Evolutionary conservation across 2,329 filamentous ascomycete genomes (phyloP).

Genomic region (Metarhizium anisopliae): DNA sequence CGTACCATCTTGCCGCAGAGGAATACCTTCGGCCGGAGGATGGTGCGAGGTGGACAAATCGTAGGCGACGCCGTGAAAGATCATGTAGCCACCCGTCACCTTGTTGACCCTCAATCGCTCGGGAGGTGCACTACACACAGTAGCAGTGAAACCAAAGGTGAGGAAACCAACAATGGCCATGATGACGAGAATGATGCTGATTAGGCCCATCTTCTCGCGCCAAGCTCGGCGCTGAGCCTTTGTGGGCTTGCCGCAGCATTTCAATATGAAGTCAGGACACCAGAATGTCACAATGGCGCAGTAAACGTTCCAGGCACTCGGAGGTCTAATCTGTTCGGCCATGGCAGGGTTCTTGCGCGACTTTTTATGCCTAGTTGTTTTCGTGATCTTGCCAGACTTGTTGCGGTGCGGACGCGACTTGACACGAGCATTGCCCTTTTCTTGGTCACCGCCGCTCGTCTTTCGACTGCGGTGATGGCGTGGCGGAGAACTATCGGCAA

Average conservation of each 20-base stretch:
- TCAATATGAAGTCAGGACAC: constrained; percentile 77
- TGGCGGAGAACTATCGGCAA: constrained; percentile 35
- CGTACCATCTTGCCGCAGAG: constrained; percentile 34
- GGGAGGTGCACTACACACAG: constrained; percentile 69
- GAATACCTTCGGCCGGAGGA: constrained; percentile 71
- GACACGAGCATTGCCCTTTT: constrained; percentile 21
- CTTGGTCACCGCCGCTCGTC: constrained; percentile 20
- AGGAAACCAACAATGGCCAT: constrained; percentile 88
- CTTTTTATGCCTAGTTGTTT: constrained; percentile 13
- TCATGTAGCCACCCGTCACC: constrained; percentile 79
- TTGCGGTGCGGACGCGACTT: constrained; percentile 29
- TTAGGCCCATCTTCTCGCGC: constrained; percentile 95
- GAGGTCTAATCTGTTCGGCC: constrained; percentile 62
- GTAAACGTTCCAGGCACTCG: constrained; percentile 91
- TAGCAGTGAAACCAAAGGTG: constrained; percentile 90
- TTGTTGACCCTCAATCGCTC: constrained; percentile 73
- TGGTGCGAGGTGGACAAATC: constrained; percentile 71
- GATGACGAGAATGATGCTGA: constrained; percentile 85
- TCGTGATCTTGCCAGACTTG: constrained; percentile 53
- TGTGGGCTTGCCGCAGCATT: constrained; percentile 75
- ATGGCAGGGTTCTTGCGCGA: constrained; percentile 40
- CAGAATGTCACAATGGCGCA: constrained; percentile 92
- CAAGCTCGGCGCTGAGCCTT: constrained; percentile 87
- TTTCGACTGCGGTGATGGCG: constrained; percentile 26
- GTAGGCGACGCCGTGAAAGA: constrained; percentile 89